phyloP scores from a whole-genome alignment of 352 stramenopile species.

The Phytophthora multivora region DNA sequence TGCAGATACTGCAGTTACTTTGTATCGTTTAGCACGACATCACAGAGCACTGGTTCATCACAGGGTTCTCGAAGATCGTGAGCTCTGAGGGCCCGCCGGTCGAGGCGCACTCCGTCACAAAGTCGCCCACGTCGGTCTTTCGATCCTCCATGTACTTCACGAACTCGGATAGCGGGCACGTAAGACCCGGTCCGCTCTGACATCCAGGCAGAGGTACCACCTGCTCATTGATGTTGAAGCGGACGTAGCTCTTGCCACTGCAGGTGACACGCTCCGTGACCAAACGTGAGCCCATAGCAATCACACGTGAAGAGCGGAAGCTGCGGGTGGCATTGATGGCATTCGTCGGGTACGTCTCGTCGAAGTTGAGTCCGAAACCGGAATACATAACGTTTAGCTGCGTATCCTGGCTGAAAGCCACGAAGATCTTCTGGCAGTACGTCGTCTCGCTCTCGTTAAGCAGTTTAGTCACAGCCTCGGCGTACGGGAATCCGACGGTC shows the following conservation, averaged over 20 bases:
- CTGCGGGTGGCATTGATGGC: constrained; percentile 40
- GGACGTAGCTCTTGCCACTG: constrained; percentile 42
- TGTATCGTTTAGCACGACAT: constrained; percentile 13
- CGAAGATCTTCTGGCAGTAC: constrained; percentile 61
- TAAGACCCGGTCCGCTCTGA: constrained; percentile 51
- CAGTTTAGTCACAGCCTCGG: constrained; percentile 45
- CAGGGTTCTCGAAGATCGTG: constrained; percentile 52
- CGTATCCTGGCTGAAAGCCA: constrained; percentile 59
- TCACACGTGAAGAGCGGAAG: constrained; percentile 48
- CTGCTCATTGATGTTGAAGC: constrained; percentile 57
- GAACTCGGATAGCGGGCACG: constrained; percentile 50
- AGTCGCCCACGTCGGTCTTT: constrained; percentile 48
- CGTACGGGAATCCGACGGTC: constrained; percentile 50
- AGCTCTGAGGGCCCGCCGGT: constrained; percentile 41
- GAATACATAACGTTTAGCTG: constrained; percentile 57
- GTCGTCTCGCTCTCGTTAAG: constrained; percentile 46
- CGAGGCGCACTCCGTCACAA: constrained; percentile 43
- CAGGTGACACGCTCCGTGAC: constrained; percentile 58
- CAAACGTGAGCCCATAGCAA: constrained; percentile 51
- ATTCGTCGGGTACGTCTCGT: constrained; percentile 44
- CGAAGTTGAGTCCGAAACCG: constrained; percentile 48
- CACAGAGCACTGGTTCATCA: constrained; percentile 44
- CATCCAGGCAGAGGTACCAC: constrained; percentile 48
- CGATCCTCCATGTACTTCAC: constrained; percentile 41
- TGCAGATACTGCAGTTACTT: neutral